These are phyloP conservation scores for Chlorella vulgaris DNA, from an alignment of 139 green algal species.

Conservation along the genomic window DNA sequence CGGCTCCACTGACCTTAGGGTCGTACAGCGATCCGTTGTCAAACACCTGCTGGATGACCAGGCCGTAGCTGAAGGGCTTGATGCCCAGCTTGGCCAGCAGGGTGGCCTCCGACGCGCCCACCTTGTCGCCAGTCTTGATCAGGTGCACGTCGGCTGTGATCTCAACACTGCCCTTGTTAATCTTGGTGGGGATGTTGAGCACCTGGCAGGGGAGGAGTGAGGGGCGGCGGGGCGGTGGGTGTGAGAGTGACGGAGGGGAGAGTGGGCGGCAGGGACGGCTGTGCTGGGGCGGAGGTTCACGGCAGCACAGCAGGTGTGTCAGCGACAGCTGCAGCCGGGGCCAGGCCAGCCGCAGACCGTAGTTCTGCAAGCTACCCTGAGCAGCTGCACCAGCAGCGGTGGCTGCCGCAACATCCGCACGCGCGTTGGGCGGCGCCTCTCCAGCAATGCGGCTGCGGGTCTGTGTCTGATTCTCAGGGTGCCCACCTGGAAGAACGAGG, in stretches of 20 bases:
- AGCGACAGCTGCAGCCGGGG: background rate
- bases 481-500: conserved; percentile 96
- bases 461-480: too few relatives aligned
- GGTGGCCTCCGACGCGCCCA: conserved; percentile 95
- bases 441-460: too few relatives aligned
- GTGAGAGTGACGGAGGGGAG: background rate
- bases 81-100: conserved; percentile 98
- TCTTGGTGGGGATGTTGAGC: conserved; percentile 99
- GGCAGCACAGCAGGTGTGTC: background rate
- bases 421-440: too few relatives aligned
- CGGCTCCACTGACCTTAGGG: conserved; percentile 42
- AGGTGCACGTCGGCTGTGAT: conserved; percentile 92
- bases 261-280: background rate
- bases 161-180: conserved; percentile 96
- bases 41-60: conserved; percentile 80
- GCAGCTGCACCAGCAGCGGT: too few relatives aligned
- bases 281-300: background rate
- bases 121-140: conserved; percentile 87
- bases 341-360: too few relatives aligned
- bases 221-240: too few relatives aligned
- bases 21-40: conserved; percentile 89
- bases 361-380: too few relatives aligned
- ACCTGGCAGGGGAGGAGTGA: conserved; percentile 62
- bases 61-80: conserved; percentile 98
- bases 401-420: too few relatives aligned